These are phyloP conservation scores for Pseudozyma flocculosa DNA, from an alignment of 1,284 basidiomycete species.

Conservation along the genomic window DNA sequence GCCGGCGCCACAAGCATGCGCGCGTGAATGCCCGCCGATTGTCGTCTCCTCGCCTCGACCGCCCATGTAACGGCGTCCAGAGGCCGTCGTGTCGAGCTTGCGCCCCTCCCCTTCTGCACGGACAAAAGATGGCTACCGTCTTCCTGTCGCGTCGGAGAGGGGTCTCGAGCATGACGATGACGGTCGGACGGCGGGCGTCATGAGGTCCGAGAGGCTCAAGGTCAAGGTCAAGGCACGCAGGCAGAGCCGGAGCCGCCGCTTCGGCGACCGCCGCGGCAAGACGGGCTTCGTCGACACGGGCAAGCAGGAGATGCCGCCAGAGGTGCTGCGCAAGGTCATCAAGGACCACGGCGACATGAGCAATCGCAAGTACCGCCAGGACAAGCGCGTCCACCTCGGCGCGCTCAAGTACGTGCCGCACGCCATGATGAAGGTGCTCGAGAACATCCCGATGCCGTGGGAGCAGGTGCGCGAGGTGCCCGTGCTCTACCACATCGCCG, in stretches of 20 bases:
- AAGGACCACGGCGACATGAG: constrained; percentile 59
- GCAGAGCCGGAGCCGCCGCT: constrained; percentile 86
- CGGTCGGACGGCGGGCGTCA: no score
- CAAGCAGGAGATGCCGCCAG: constrained; percentile 72
- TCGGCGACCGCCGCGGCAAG: constrained; percentile 77
- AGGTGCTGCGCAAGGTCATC: constrained; percentile 66
- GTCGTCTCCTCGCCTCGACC: no score
- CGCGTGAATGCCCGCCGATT: no score
- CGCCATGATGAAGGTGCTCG: constrained; percentile 97
- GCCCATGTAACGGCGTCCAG: no score
- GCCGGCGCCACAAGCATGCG: no score
- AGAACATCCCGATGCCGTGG: constrained; percentile 99
- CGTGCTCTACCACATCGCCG: constrained; percentile 72
- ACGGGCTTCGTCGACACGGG: constrained; percentile 88
- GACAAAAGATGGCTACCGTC: no score
- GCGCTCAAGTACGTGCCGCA: constrained; percentile 99
- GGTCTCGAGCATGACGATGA: no score
- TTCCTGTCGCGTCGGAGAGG: no score
- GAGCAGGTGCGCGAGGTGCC: constrained; percentile 65
- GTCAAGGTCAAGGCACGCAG: constrained; percentile 91
- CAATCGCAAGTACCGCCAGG: constrained; percentile 76
- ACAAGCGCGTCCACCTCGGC: constrained; percentile 97
- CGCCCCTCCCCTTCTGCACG: no score
- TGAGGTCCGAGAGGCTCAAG: constrained; percentile 75
- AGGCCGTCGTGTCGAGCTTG: no score